A percentile compares a stretch with the other conserved stretches of the same genome.
These are phyloP conservation scores for Apiosordaria backusii DNA, from an alignment of 495 filamentous ascomycete genomes.

Conservation along the genomic window DNA sequence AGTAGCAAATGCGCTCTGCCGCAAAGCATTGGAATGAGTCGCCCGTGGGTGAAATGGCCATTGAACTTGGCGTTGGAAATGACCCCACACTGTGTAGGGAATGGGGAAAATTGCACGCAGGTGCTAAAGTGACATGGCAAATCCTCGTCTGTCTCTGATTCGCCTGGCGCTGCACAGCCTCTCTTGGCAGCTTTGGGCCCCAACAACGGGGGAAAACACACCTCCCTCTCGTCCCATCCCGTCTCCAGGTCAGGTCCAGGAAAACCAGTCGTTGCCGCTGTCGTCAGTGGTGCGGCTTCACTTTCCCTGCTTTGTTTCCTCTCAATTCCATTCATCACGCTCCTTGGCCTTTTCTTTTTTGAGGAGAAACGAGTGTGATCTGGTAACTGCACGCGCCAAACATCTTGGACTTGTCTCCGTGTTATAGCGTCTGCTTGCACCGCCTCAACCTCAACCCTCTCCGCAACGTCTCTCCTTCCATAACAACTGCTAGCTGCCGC, in stretches of 20 bases:
- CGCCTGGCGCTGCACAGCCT: constrained; percentile 14
- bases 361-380: neutral
- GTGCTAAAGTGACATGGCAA: constrained; percentile 4
- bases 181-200: neutral
- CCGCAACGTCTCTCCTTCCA: neutral
- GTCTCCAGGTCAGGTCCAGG: neutral
- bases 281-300: constrained; percentile 1
- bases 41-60: neutral
- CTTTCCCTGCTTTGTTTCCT: neutral
- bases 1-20: neutral
- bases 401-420: neutral
- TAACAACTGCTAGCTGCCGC: neutral
- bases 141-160: constrained; percentile 10
- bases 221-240: neutral
- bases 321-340: neutral
- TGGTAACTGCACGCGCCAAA: neutral
- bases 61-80: neutral
- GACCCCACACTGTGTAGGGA: neutral
- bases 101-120: neutral
- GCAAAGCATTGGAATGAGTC: neutral
- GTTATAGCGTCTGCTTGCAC: neutral
- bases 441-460: neutral
- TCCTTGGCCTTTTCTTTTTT: neutral
- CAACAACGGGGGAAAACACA: constrained; percentile 1
- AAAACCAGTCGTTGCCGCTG: neutral